Percentiles rank a stretch among this genome's conserved stretches.
Conservation (phyloP, 2,329 filamentous ascomycete species). For the Aspergillus carbonarius region DNA sequence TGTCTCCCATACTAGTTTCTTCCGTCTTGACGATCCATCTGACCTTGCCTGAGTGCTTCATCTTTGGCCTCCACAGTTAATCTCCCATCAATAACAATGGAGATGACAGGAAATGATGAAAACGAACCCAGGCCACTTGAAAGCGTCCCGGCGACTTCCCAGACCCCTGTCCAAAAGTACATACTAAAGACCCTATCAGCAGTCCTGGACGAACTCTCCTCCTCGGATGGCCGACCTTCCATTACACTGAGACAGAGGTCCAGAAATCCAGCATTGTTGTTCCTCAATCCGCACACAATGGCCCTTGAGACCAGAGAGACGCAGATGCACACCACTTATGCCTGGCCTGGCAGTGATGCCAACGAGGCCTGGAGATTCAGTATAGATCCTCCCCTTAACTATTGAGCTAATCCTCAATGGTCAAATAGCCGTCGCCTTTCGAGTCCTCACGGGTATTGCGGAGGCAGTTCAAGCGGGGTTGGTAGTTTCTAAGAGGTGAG, state of each 20-base stretch:
- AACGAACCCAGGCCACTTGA: background rate
- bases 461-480: conserved; percentile 50
- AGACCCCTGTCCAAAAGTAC: conserved; percentile 28
- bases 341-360: conserved; percentile 55
- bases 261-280: conserved; percentile 18
- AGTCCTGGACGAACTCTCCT: conserved; percentile 27
- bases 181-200: conserved; percentile 29
- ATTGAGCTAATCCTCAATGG: background rate
- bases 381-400: conserved; percentile 12
- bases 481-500: conserved; percentile 57
- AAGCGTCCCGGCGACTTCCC: background rate
- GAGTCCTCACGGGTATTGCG: conserved; percentile 57
- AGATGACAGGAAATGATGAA: background rate
- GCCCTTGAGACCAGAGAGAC: conserved; percentile 27
- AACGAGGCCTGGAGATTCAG: conserved; percentile 58
- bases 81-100: background rate
- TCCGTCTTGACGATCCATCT: too few relatives aligned
- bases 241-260: conserved; percentile 32
- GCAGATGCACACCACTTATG: conserved; percentile 36
- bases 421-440: conserved; percentile 51
- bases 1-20: too few relatives aligned
- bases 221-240: conserved; percentile 27
- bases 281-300: conserved; percentile 30
- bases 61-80: too few relatives aligned
- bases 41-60: too few relatives aligned